These are phyloP conservation scores for Nicotiana noctiflora DNA, from an alignment of 257 asterid genomes.

Conservation along the genomic window DNA sequence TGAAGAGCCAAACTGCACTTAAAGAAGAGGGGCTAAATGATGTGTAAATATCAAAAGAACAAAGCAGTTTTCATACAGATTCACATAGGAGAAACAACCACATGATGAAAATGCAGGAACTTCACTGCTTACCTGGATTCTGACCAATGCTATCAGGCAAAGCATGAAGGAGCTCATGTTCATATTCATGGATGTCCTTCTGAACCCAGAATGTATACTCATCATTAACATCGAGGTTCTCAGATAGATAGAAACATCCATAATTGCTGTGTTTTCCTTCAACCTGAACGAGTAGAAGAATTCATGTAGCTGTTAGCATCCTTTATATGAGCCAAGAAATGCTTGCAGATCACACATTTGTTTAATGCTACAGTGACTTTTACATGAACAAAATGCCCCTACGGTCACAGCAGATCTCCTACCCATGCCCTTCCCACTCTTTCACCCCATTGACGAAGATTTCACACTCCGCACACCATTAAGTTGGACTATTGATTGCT, in stretches of 20 bases:
- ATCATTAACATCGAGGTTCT: constrained; percentile 81
- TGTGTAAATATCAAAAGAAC: background rate
- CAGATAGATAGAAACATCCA: constrained; percentile 80
- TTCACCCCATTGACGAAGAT: background rate
- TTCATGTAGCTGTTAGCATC: background rate
- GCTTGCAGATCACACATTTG: background rate
- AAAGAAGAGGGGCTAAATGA: background rate
- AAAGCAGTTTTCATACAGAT: background rate
- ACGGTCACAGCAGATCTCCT: background rate
- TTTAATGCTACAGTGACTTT: background rate
- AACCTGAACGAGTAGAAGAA: constrained; percentile 43
- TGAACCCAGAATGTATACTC: constrained; percentile 80
- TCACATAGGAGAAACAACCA: background rate
- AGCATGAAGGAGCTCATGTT: constrained; percentile 41
- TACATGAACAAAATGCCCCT: background rate
- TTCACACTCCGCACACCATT: background rate
- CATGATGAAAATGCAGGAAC: background rate
- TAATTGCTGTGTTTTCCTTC: constrained; percentile 56
- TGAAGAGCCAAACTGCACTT: background rate
- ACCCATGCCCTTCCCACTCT: background rate
- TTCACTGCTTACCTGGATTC: constrained; percentile 41
- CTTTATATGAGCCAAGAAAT: background rate
- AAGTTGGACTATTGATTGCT: background rate
- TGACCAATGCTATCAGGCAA: constrained; percentile 44
- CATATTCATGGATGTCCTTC: constrained; percentile 46